These are phyloP conservation scores for Podospora pseudoanserina DNA, from an alignment of 495 filamentous ascomycete species.

Conservation along the genomic window DNA sequence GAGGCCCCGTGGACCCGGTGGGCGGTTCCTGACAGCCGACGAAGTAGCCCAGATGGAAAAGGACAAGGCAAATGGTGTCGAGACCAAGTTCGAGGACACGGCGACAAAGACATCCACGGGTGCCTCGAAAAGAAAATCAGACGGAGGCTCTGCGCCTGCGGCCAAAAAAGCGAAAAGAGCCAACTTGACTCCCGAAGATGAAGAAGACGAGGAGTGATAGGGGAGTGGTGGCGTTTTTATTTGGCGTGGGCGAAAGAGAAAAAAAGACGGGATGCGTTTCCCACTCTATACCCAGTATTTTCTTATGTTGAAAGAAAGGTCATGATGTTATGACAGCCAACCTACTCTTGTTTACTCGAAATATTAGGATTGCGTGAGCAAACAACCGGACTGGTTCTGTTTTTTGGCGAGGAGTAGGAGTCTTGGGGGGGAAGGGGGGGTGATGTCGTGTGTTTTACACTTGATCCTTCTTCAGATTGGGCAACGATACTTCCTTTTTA, in stretches of 20 bases:
- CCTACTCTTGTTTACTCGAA: slow-evolving; percentile 27
- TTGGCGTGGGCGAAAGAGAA: slow-evolving; percentile 5
- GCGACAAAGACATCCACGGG: slow-evolving; percentile 39
- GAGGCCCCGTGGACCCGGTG: slow-evolving; percentile 89
- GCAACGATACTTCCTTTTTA: slow-evolving; percentile 16
- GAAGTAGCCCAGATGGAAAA: slow-evolving; percentile 90
- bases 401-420: slow-evolving; percentile 30
- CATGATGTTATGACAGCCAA: slow-evolving; percentile 37
- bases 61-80: slow-evolving; percentile 40
- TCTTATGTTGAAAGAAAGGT: slow-evolving; percentile 23
- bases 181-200: slow-evolving; percentile 44
- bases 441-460: slow-evolving; percentile 12
- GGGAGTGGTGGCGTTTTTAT: slow-evolving; percentile 35
- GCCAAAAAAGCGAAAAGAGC: slow-evolving; percentile 55
- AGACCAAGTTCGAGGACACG: slow-evolving; percentile 34
- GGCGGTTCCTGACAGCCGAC: slow-evolving; percentile 95
- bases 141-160: slow-evolving; percentile 41
- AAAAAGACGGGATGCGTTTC: slow-evolving; percentile 12
- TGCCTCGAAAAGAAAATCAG: slow-evolving; percentile 44
- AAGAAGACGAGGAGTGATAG: slow-evolving; percentile 47
- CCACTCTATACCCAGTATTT: slow-evolving; percentile 29
- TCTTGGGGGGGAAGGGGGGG: slow-evolving; percentile 12
- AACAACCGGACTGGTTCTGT: slow-evolving; percentile 12
- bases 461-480: slow-evolving; percentile 22
- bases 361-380: slow-evolving; percentile 20